Base-by-base conservation (phyloP, 495 filamentous ascomycete species). In the Trypethelium eluteriae region DNA sequence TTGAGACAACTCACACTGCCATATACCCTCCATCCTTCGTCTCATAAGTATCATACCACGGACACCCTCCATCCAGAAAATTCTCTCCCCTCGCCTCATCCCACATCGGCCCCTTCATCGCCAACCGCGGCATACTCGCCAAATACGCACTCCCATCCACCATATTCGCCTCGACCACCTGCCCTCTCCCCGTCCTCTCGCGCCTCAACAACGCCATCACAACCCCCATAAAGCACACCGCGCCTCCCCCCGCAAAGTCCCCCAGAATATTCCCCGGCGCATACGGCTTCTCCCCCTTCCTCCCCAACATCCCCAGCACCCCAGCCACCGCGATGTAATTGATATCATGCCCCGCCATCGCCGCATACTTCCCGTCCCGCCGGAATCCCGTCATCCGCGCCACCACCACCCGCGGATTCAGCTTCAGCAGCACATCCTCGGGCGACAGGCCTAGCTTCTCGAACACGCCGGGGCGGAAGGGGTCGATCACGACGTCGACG, bases 311-410 rank as follows among this genome's bases (percentile, higher is more conserved):
- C 1, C 81, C 82, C 14, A 98, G 77, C 0, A 89, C 88, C 0
- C 93, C 93, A 1, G 88, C 89, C 0, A 96, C 90, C 41, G 93
- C 89, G 34, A 98, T 86, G 76, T 96, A 98, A 73, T 98, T 98
- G 74, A 98, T 96, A 74, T 98, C 93, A 70, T 98, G 93, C n/a
- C 93, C 93, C 0, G 93, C 93, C 92, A 96, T 96, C 67, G 80
- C 72, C 50, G 83, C 84, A 76, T 95, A 97, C 69, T 86, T 86
- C 1, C 93, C 92, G 72, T 93, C 90, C 35, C 92, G 83, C 4
- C 93, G 82, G 74, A 96, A 96, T 0, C 93, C 93, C 5, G 92
- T 93, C 80, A 97, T 84, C 16, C 93, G 88, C 4, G 83, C 91
- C 53, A 95, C 86, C 62, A 97, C 84, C 2, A 98, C 77, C 2